Percentiles rank a stretch among this genome's conserved stretches.
These are phyloP conservation scores for Alternaria dauci DNA, from an alignment of 2,329 filamentous ascomycete species.

Conservation along the genomic window DNA sequence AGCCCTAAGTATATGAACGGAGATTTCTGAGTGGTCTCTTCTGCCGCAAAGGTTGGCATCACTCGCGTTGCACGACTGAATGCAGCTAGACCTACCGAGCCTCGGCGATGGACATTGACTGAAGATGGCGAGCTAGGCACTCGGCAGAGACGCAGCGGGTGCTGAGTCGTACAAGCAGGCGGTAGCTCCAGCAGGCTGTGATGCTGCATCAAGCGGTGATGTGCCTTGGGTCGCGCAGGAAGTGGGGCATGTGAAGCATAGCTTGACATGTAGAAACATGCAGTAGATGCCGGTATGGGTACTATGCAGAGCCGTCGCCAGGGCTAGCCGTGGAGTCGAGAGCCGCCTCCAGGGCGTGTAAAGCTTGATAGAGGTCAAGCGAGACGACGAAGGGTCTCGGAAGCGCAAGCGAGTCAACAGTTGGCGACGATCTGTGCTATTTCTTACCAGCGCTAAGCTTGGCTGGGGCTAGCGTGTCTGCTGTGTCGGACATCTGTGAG, in stretches of 20 bases:
- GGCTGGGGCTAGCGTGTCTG: conserved; percentile 18
- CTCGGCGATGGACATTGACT: conserved; percentile 19
- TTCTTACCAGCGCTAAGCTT: conserved; percentile 21
- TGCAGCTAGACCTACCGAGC: conserved; percentile 27
- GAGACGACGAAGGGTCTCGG: conserved; percentile 7
- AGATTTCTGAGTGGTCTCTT: conserved; percentile 18
- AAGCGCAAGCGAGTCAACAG: conserved; percentile 25
- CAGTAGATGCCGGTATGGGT: conserved; percentile 15
- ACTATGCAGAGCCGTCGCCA: conserved; percentile 13
- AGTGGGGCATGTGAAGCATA: conserved; percentile 23
- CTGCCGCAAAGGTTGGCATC: conserved; percentile 8
- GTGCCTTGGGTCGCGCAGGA: conserved; percentile 21
- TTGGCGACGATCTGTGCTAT: conserved; percentile 21
- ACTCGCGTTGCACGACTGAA: conserved; percentile 19
- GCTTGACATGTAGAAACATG: conserved; percentile 19
- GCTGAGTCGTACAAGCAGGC: conserved; percentile 25
- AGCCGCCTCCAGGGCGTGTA: conserved; percentile 11
- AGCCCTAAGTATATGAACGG: conserved; percentile 21
- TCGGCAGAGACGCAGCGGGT: conserved; percentile 21
- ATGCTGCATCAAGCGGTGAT: conserved; percentile 26
- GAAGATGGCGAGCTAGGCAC: conserved; percentile 14
- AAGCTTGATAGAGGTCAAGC: conserved; percentile 8
- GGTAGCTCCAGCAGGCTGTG: conserved; percentile 25
- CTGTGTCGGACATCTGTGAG: conserved; percentile 35
- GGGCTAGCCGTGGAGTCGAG: conserved; percentile 24